These are phyloP conservation scores for Lasiosphaeria hispida DNA, from an alignment of 495 filamentous ascomycete genomes.

Conservation along the genomic window DNA sequence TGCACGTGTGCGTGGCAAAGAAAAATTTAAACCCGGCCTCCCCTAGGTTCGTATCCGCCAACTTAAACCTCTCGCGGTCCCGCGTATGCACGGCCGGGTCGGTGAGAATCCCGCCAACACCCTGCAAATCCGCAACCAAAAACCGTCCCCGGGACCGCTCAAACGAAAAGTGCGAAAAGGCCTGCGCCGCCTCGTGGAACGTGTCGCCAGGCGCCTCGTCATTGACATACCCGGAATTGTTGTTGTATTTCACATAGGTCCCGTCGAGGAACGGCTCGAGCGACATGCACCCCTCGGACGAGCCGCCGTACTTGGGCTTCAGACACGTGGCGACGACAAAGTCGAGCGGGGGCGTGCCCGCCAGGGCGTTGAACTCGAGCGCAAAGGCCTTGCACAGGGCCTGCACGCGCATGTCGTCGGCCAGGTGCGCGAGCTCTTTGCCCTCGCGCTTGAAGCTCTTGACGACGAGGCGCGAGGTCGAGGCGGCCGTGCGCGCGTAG, in stretches of 20 bases:
- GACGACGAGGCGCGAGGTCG: slow-evolving; percentile 29
- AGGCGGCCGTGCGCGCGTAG: slow-evolving; percentile 30
- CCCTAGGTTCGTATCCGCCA: slow-evolving; percentile 27
- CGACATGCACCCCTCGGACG: slow-evolving; percentile 10
- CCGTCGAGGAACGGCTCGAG: slow-evolving; percentile 39
- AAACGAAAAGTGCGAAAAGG: slow-evolving; percentile 44
- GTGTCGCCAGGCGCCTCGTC: slow-evolving; percentile 17
- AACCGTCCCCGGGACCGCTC: slow-evolving; percentile 39
- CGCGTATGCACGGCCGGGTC: slow-evolving; percentile 37
- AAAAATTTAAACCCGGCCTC: slow-evolving; percentile 41
- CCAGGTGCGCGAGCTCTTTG: slow-evolving; percentile 28
- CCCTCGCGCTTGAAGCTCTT: slow-evolving; percentile 29
- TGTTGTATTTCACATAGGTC: slow-evolving; percentile 41
- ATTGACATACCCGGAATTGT: slow-evolving; percentile 35
- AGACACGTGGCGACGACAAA: slow-evolving; percentile 37
- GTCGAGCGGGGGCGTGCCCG: slow-evolving; percentile 25
- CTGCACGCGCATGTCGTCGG: slow-evolving; percentile 36
- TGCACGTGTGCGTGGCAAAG: slow-evolving; percentile 37
- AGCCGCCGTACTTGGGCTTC: slow-evolving; percentile 8
- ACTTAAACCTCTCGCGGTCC: slow-evolving; percentile 29
- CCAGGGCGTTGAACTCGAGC: slow-evolving; percentile 38
- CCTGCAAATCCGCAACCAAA: slow-evolving; percentile 35
- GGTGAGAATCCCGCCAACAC: slow-evolving; percentile 33
- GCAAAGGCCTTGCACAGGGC: slow-evolving; percentile 41
- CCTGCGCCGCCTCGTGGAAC: slow-evolving; percentile 34